Conservation (phyloP, 805 yeast species). For the Saccharomyces mikatae region DNA sequence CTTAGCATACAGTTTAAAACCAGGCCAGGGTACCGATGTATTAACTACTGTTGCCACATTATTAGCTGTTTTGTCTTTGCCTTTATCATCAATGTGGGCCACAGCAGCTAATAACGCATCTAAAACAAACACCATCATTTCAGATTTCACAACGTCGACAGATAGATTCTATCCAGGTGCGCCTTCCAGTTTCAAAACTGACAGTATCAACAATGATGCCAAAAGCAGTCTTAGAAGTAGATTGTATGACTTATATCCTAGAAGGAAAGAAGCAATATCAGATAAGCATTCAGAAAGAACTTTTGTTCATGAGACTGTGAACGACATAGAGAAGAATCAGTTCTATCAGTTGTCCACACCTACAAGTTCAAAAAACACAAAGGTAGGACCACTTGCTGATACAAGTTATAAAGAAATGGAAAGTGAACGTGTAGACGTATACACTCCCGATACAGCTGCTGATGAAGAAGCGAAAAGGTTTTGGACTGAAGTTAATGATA, state of each 20-base stretch:
- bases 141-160: conserved; percentile 15
- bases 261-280: conserved; percentile 1
- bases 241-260: conserved; percentile 11
- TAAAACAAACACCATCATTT: conserved; percentile 33
- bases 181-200: conserved; percentile 8
- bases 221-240: conserved; percentile 6
- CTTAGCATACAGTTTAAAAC: conserved; percentile 38
- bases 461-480: conserved; percentile 32
- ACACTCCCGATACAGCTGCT: conserved; percentile 31
- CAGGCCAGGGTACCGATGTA: conserved; percentile 30
- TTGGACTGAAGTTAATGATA: conserved; percentile 22
- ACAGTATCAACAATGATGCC: conserved; percentile 9
- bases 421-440: conserved; percentile 7
- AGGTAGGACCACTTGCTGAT: not conserved
- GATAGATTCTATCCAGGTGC: conserved; percentile 16
- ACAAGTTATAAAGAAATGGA: not conserved
- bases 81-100: conserved; percentile 87
- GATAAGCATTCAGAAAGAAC: conserved; percentile 10
- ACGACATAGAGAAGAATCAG: conserved; percentile 12
- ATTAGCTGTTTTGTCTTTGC: conserved; percentile 63
- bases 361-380: not conserved
- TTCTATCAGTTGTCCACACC: conserved; percentile 10
- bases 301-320: conserved; percentile 5
- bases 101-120: conserved; percentile 48
- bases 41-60: conserved; percentile 49